These are phyloP conservation scores for Botryobasidium botryosum DNA, from an alignment of 768 basidiomycete species.

Conservation along the genomic window DNA sequence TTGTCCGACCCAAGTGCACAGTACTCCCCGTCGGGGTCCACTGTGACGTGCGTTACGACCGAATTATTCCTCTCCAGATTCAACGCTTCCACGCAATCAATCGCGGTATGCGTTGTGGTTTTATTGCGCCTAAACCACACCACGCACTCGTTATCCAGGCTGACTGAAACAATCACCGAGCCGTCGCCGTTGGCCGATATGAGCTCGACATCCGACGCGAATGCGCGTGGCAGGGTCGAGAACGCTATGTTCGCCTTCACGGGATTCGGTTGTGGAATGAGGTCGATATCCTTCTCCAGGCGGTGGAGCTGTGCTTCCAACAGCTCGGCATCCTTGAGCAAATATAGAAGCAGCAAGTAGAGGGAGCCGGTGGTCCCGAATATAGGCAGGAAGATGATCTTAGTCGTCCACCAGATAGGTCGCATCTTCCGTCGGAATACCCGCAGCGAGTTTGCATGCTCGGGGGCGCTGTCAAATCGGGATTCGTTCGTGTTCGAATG, in stretches of 20 bases:
- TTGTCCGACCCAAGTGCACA: constrained; percentile 57
- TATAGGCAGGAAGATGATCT: constrained; percentile 77
- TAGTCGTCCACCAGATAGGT: constrained; percentile 53
- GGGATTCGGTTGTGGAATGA: constrained; percentile 1
- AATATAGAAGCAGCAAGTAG: constrained; percentile 63
- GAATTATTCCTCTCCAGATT: background rate
- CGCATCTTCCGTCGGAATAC: constrained; percentile 20
- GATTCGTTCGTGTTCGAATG: constrained; percentile 16
- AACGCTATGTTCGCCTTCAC: constrained; percentile 28
- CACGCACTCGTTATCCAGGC: constrained; percentile 59
- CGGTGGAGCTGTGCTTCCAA: constrained; percentile 60
- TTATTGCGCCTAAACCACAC: constrained; percentile 36
- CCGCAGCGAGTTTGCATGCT: background rate
- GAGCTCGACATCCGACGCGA: constrained; percentile 68
- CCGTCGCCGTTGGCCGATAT: constrained; percentile 55
- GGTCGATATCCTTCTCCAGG: constrained; percentile 30
- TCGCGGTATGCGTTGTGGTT: background rate
- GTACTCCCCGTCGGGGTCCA: constrained; percentile 41
- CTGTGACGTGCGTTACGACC: constrained; percentile 33
- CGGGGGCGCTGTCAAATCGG: background rate
- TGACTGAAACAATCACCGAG: constrained; percentile 48
- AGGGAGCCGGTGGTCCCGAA: constrained; percentile 53
- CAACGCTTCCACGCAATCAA: background rate
- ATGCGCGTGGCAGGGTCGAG: constrained; percentile 61
- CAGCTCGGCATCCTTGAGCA: constrained; percentile 82